Conservation (phyloP, 2,329 filamentous ascomycete species). For the Tolypocladium tundrense region DNA sequence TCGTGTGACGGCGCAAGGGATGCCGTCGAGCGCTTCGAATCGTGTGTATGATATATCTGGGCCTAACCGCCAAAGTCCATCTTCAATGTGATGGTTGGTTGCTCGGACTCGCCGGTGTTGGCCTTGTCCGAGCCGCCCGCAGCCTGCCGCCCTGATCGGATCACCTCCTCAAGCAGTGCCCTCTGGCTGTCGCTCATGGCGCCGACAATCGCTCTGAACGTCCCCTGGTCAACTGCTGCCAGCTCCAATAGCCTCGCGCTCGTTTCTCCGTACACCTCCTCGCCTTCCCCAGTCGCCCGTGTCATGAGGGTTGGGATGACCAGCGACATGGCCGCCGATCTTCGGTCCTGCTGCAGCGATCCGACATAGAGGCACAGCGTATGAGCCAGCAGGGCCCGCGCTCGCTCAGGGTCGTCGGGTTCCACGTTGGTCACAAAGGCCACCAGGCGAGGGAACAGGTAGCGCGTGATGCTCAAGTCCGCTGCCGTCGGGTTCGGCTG, state of each 20-base stretch:
- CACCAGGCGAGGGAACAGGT: constrained; percentile 65
- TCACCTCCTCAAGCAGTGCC: constrained; percentile 69
- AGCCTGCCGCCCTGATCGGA: constrained; percentile 52
- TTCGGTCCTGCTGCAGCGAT: constrained; percentile 32
- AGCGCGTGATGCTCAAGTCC: constrained; percentile 63
- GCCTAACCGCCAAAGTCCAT: constrained; percentile 67
- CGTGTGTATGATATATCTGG: not conserved
- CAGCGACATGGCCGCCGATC: constrained; percentile 58
- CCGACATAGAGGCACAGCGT: constrained; percentile 65
- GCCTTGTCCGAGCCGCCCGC: constrained; percentile 28
- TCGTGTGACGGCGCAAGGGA: not conserved
- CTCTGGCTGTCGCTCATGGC: constrained; percentile 62
- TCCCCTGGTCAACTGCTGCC: constrained; percentile 60
- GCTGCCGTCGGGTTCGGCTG: constrained; percentile 50
- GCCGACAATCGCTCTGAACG: constrained; percentile 66
- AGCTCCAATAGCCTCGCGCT: constrained; percentile 70
- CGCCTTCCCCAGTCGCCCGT: constrained; percentile 56
- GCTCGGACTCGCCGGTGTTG: constrained; percentile 33
- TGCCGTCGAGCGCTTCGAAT: not conserved
- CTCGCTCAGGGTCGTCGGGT: constrained; percentile 70
- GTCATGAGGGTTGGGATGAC: constrained; percentile 68
- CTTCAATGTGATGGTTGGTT: constrained; percentile 84
- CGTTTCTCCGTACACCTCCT: constrained; percentile 57
- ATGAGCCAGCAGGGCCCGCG: constrained; percentile 59
- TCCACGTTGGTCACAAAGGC: constrained; percentile 61